Evolutionary conservation across 164 flowering plant genomes (phyloP), one percentile per base, ranked within the genome.

Genomic region (Tetrastigma voinierianum): DNA sequence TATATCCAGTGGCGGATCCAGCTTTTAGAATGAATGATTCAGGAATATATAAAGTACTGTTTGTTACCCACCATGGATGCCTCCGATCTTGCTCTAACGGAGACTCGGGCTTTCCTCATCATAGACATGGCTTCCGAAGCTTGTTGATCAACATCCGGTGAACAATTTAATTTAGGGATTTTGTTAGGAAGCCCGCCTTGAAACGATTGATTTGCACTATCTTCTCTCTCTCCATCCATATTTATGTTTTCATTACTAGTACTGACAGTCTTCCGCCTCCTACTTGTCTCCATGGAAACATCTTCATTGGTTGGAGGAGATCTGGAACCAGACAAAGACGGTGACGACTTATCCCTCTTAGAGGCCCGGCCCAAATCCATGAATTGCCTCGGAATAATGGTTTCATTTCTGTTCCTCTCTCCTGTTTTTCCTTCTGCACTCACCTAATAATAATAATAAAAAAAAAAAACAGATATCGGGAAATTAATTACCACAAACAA

Each of bases 1-100:
- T n/a, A n/a, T n/a, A n/a, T n/a, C n/a, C n/a, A n/a, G n/a, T n/a
- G n/a, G n/a, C n/a, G 40, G 40, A 32, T 32, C 40, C 40, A 32
- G 40, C 40, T 32, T 57, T 57, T 25, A 21, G 11, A 57, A 57
- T 57, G 4, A 12, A 54, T 15, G 20, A 3, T 32, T n/a, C n/a
- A n/a, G n/a, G n/a, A n/a, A n/a, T n/a, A n/a, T n/a, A n/a, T n/a
- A n/a, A n/a, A n/a, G n/a, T n/a, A n/a, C n/a, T n/a, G n/a, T n/a
- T n/a, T n/a, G 3, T 32, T 67, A 51, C 63, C 62, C 68, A 87
- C 96, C 93, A 86, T 86, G 57, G 88, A 70, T 0, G 90, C 86
- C 49, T 90, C 96, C 0, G 94, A 89, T 67, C 90, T 75, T 1
- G 94, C 88, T 45, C 93, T 82, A 71, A 90, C 96, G 0, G 96